Evolutionary conservation across 768 basidiomycete species (phyloP), one percentile per base, ranked within the genome.

Genomic region (Rhizopogon sp.): DNA sequence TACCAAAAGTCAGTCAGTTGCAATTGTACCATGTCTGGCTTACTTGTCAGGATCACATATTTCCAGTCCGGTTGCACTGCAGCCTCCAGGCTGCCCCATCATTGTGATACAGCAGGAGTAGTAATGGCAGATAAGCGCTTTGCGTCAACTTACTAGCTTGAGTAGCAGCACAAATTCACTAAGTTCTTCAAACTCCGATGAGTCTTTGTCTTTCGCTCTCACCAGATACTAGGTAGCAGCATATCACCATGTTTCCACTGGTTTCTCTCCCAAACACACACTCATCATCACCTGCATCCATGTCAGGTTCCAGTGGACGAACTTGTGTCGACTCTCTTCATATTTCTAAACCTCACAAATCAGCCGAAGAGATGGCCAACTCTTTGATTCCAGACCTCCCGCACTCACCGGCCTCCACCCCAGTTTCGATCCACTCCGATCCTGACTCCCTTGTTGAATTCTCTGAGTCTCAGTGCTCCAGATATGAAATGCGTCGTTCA

Each of bases 121-220:
- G n/a, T n/a, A n/a, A n/a, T n/a, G n/a, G n/a, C n/a, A n/a, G n/a
- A n/a, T n/a, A n/a, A n/a, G n/a, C n/a, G n/a, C n/a, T n/a, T n/a
- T n/a, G n/a, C n/a, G n/a, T n/a, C n/a, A n/a, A n/a, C n/a, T n/a
- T n/a, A n/a, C n/a, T n/a, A n/a, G n/a, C n/a, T n/a, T n/a, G n/a
- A 25, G 25, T 25, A 25, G 25, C 25, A 31, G 6, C 9, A 31
- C 9, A 2, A 31, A 31, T 31, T 71, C 69, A 20, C 61, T 53
- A 61, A 72, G 64, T 39, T 39, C 39, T 39, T 39, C 39, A 39
- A 39, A 39, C 39, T 39, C 39, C 39, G 39, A 39, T 6, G 11
- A 35, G 16, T 39, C 39, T 39, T n/a, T 39, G 13, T 5, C 37
- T 16, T 25, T 25, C 5, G 13, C 11, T 39, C 37, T 39, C 37